Evolutionary conservation across 1,284 basidiomycete genomes (phyloP), one percentile per base, ranked within the genome.

Genomic region (Phellinidium pouzarii): DNA sequence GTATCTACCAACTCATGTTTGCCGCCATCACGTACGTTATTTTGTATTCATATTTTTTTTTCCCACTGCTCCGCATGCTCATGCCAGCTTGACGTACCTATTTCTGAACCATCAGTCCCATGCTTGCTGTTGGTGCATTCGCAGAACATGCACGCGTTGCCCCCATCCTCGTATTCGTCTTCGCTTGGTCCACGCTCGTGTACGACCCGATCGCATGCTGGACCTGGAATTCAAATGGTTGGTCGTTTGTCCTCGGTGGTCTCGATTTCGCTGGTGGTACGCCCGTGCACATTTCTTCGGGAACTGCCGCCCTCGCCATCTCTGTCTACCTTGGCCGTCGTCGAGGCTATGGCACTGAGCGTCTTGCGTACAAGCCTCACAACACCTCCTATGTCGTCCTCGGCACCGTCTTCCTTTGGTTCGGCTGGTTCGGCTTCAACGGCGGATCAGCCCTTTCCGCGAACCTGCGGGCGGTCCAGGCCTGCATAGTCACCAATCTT

Each of bases 351-450:
- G 94, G 94, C 25, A 95, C 94, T 2, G 88, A 93, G 63, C 80
- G 88, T 29, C 80, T 94, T 34, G 89, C 91, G 1, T 89, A 93
- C 80, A 91, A 94, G 73, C 84, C 90, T 4, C 81, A 91, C 68
- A 91, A 90, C 67, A 88, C 86, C 2, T 82, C 84, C 41, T 92
- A 94, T 67, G 90, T 98, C 60, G 76, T 97, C 50, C 75, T 99
- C 52, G 94, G 94, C 48, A 98, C 95, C 0, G 81, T 85, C 11
- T 83, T 98, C 70, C 88, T 98, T 54, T 98, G 94, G 94, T 94
- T 96, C 63, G 94, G 94, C n/a, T 97, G 94, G 94, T 93, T 94
- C 64, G 94, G 87, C 7, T 86, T 84, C 77, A 78, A 78, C 68
- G 76, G 76, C 55, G 72, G 71, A 38, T 72, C 70, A 12, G 90